These are phyloP conservation scores for Drosera capensis DNA, from an alignment of 148 eudicot genomes.

Conservation along the genomic window DNA sequence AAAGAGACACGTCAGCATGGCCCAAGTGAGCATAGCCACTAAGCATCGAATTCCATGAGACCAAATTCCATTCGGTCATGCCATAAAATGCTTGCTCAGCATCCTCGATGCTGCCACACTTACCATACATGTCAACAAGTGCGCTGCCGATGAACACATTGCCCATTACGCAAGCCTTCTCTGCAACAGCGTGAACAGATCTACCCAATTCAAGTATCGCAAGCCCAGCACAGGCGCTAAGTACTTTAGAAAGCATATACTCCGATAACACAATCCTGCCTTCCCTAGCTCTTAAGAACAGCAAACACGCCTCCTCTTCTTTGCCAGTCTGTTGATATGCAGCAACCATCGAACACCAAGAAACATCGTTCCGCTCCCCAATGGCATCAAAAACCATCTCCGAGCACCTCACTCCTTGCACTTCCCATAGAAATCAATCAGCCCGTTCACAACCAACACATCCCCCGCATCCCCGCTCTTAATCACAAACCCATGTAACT, in stretches of 20 bases:
- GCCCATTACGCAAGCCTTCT: conserved; percentile 23
- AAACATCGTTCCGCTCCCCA: conserved; percentile 22
- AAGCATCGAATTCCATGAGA: conserved; percentile 47
- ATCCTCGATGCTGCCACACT: conserved; percentile 49
- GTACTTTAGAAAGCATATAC: conserved; percentile 43
- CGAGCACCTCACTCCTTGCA: conserved; percentile 19
- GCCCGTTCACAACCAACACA: conserved; percentile 40
- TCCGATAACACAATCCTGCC: conserved; percentile 23
- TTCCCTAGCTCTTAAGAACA: conserved; percentile 22
- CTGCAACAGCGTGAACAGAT: conserved; percentile 31
- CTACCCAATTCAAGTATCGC: conserved; percentile 38
- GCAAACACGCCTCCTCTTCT: conserved; percentile 32
- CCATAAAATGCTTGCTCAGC: conserved; percentile 31
- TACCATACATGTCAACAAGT: conserved; percentile 58
- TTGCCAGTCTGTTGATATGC: conserved; percentile 39
- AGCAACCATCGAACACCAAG: conserved; percentile 51
- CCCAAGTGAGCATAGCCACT: conserved; percentile 51
- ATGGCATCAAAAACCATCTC: conserved; percentile 26
- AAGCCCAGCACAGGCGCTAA: conserved; percentile 48
- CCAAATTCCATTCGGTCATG: conserved; percentile 23
- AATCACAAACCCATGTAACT: conserved; percentile 32
- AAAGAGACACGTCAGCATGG: conserved; percentile 32
- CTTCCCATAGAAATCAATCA: conserved; percentile 54
- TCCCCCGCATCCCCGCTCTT: conserved; percentile 23
- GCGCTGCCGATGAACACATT: conserved; percentile 43